Evolutionary conservation across 108 stramenopile species (phyloP).

Genomic region (Fragilariopsis cylindrus): DNA sequence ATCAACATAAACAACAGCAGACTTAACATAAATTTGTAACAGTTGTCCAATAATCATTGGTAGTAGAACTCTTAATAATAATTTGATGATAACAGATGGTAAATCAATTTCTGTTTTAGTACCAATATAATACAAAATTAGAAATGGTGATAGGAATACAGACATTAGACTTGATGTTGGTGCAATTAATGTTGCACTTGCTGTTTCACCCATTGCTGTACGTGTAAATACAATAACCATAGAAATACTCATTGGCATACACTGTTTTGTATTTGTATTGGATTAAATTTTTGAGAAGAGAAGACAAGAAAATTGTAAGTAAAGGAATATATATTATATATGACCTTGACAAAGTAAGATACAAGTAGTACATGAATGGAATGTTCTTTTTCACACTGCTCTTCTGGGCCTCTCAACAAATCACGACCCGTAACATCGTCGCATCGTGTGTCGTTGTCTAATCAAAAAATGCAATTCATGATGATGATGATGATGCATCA

Average conservation of each 20-base stretch:
- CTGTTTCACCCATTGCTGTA: constrained; percentile 65
- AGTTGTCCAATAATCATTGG: constrained; percentile 53
- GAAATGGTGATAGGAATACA: constrained; percentile 50
- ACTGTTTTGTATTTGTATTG: too few relatives aligned
- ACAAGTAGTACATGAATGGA: too few relatives aligned
- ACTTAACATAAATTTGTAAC: constrained; percentile 22
- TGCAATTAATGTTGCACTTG: constrained; percentile 64
- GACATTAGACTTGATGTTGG: constrained; percentile 51
- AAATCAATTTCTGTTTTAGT: constrained; percentile 34
- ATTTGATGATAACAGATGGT: constrained; percentile 33
- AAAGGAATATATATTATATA: too few relatives aligned
- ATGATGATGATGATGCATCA: too few relatives aligned
- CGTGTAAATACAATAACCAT: constrained; percentile 76
- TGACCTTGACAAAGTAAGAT: too few relatives aligned
- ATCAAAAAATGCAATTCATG: too few relatives aligned
- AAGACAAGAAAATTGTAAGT: too few relatives aligned
- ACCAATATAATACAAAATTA: constrained; percentile 51
- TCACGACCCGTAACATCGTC: too few relatives aligned
- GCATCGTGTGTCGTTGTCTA: too few relatives aligned
- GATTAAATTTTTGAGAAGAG: too few relatives aligned
- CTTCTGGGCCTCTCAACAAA: too few relatives aligned
- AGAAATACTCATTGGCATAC: constrained; percentile 53
- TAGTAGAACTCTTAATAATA: constrained; percentile 40
- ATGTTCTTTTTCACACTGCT: too few relatives aligned
- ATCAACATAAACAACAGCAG: constrained; percentile 27